A percentile compares a stretch with the other conserved stretches of the same genome.
Conservation (phyloP, 2,329 filamentous ascomycete species). For the Ophiostoma australiae region DNA sequence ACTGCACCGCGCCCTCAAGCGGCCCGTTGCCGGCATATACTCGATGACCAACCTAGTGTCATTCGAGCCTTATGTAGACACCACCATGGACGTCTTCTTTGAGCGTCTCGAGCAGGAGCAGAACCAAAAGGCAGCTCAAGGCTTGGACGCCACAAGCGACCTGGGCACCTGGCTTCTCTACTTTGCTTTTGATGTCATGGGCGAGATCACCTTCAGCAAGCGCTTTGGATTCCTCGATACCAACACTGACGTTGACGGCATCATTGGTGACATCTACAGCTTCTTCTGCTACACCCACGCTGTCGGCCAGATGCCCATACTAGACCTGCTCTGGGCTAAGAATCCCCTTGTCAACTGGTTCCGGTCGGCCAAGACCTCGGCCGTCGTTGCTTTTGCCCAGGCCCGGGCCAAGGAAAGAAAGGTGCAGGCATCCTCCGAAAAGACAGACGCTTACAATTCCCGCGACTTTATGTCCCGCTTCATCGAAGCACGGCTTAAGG, state of each 20-base stretch:
- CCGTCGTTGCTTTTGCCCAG: conserved; percentile 20
- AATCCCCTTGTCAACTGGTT: conserved; percentile 35
- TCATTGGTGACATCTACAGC: conserved; percentile 36
- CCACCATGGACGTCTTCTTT: conserved; percentile 37
- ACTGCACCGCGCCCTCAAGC: conserved; percentile 19
- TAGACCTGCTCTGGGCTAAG: conserved; percentile 39
- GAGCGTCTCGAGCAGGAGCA: conserved; percentile 33
- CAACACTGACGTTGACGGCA: conserved; percentile 33
- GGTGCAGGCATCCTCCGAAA: not conserved
- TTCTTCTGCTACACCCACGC: conserved; percentile 20
- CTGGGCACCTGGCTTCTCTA: conserved; percentile 41
- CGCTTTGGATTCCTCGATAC: conserved; percentile 38
- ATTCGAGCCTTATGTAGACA: conserved; percentile 31
- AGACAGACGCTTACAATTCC: not conserved
- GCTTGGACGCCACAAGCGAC: conserved; percentile 30
- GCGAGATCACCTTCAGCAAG: conserved; percentile 40
- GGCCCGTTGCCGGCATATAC: conserved; percentile 23
- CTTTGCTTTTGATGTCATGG: conserved; percentile 40
- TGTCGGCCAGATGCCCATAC: conserved; percentile 33
- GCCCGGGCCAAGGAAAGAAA: conserved; percentile 4
- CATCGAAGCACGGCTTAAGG: conserved; percentile 34
- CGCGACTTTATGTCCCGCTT: conserved; percentile 31
- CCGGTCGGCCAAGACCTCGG: conserved; percentile 20
- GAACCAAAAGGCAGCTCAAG: conserved; percentile 12
- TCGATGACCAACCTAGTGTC: conserved; percentile 21